Evolutionary conservation across 768 basidiomycete species (phyloP).

Genomic region (Scleroderma bovista): DNA sequence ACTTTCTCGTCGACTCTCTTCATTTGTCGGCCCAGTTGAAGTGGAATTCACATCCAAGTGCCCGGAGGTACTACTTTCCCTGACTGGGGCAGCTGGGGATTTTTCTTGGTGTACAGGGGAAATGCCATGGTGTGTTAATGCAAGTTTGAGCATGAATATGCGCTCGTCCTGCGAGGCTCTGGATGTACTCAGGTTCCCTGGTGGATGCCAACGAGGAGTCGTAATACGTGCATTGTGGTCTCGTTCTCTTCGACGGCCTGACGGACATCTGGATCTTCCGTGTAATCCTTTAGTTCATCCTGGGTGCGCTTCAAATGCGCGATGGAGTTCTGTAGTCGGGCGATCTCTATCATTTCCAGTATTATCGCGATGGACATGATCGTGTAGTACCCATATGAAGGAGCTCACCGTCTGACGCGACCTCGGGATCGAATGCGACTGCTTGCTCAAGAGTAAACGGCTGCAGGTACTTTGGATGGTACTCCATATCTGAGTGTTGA

Average conservation of each 20-base stretch:
- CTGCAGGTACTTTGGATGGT: constrained; percentile 59
- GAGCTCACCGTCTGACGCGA: constrained; percentile 63
- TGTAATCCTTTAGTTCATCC: constrained; percentile 42
- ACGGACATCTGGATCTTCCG: constrained; percentile 53
- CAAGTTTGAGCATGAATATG: constrained; percentile 61
- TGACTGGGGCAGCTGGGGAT: too few species aligned
- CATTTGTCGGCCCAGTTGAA: constrained; percentile 6
- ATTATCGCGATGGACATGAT: neutral
- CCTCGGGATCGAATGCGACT: constrained; percentile 53
- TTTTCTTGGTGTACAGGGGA: neutral
- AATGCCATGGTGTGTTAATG: constrained; percentile 58
- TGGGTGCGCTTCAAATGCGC: constrained; percentile 60
- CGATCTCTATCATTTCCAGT: constrained; percentile 56
- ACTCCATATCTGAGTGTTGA: constrained; percentile 44
- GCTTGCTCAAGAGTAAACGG: constrained; percentile 72
- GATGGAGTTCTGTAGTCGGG: constrained; percentile 70
- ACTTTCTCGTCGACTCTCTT: neutral
- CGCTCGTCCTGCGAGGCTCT: constrained; percentile 80
- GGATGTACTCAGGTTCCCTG: constrained; percentile 10
- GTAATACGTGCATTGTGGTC: constrained; percentile 48
- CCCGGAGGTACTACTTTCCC: neutral
- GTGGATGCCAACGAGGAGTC: constrained; percentile 26
- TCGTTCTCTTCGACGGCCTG: constrained; percentile 69
- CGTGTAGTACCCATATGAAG: neutral
- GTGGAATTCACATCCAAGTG: neutral